These are phyloP conservation scores for Megacollybia platyphylla DNA, from an alignment of 1,284 basidiomycete species.

Conservation along the genomic window DNA sequence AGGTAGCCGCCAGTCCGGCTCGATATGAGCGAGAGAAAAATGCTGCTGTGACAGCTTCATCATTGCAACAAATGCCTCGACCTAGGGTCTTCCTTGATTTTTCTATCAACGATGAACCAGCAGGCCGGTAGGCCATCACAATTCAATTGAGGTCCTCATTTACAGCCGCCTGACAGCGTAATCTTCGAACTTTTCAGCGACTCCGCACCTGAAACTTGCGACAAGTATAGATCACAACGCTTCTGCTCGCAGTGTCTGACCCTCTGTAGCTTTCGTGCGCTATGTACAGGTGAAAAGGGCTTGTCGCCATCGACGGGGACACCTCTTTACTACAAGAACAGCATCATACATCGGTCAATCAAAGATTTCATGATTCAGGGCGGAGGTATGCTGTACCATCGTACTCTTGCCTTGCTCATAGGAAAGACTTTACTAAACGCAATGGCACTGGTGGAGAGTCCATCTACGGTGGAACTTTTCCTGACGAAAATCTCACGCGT, in stretches of 20 bases:
- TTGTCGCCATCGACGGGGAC: conserved; percentile 43
- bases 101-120: conserved; percentile 32
- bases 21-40: no score
- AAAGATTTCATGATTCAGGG: conserved; percentile 84
- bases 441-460: conserved; percentile 79
- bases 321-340: conserved; percentile 76
- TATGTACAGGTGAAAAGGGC: conserved; percentile 84
- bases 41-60: no score
- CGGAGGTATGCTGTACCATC: conserved; percentile 34
- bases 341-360: conserved; percentile 71
- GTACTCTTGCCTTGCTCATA: background rate
- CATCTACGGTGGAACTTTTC: conserved; percentile 65
- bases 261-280: conserved; percentile 60
- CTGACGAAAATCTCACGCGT: conserved; percentile 63
- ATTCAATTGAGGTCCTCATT: conserved; percentile 1
- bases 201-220: conserved; percentile 69
- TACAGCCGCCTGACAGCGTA: conserved; percentile 26
- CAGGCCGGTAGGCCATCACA: conserved; percentile 38
- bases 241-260: conserved; percentile 1
- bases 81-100: conserved; percentile 66
- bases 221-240: conserved; percentile 51
- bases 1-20: no score
- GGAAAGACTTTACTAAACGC: conserved; percentile 58
- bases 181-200: conserved; percentile 77
- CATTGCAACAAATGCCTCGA: conserved; percentile 18